phyloP scores from a whole-genome alignment of 768 basidiomycete genomes.

The Trametes punicea region DNA sequence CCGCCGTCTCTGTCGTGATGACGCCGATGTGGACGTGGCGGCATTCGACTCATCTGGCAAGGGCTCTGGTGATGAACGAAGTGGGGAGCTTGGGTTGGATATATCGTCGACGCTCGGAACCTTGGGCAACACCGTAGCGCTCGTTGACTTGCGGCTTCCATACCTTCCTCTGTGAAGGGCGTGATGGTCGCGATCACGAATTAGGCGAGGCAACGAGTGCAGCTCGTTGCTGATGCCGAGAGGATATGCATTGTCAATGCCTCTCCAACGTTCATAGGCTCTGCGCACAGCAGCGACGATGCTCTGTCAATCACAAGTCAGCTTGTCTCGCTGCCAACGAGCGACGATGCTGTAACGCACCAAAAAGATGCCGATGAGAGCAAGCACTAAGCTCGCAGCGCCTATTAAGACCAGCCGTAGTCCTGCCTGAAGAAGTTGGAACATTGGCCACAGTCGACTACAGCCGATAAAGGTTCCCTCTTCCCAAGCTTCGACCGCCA shows the following conservation, averaged over 20 bases:
- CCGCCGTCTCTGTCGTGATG: not conserved
- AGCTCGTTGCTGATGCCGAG: not conserved
- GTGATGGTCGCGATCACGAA: not conserved
- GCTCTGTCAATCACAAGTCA: not conserved
- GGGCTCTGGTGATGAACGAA: conserved; percentile 4
- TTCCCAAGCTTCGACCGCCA: conserved; percentile 4
- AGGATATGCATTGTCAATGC: not conserved
- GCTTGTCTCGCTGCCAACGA: no score
- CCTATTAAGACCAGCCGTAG: conserved; percentile 1
- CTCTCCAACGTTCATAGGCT: not conserved
- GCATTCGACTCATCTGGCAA: not conserved
- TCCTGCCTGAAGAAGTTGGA: not conserved
- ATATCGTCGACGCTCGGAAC: no score
- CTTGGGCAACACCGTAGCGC: not conserved
- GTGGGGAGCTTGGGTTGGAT: not conserved
- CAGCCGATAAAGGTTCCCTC: not conserved
- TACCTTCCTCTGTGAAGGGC: not conserved
- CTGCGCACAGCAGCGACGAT: conserved; percentile 1
- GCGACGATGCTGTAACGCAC: not conserved
- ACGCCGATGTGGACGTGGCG: not conserved
- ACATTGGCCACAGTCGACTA: conserved; percentile 9
- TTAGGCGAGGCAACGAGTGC: not conserved
- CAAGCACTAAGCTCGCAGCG: conserved; percentile 9
- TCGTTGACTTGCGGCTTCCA: not conserved
- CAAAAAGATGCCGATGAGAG: conserved; percentile 2